phyloP scores from a whole-genome alignment of 2,329 filamentous ascomycete species.

The Chalaropsis ovoidea region DNA sequence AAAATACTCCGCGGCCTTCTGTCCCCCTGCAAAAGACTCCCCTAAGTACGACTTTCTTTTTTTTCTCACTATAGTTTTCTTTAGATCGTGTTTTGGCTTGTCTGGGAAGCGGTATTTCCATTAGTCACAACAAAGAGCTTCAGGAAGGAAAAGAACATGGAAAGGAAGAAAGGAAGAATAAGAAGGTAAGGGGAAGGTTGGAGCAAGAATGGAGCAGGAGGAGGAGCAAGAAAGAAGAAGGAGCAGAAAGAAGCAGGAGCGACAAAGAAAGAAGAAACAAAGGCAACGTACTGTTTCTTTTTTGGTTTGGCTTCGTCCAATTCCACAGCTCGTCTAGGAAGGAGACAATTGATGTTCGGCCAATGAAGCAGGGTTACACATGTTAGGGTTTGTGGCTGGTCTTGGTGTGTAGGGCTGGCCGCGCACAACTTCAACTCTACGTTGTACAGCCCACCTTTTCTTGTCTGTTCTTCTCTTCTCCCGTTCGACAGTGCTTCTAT shows the following conservation, averaged over 20 bases:
- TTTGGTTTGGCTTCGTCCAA: neutral
- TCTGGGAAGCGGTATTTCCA: neutral
- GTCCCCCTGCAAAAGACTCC: neutral
- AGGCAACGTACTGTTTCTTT: neutral
- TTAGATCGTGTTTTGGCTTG: neutral
- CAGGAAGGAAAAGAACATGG: neutral
- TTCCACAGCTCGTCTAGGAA: no score
- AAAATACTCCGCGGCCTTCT: neutral
- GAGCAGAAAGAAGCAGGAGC: neutral
- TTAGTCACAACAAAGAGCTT: neutral
- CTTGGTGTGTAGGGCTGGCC: no score
- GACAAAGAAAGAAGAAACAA: neutral
- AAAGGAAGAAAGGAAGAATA: neutral
- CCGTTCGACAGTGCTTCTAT: no score
- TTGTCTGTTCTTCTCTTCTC: no score
- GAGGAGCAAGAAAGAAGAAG: neutral
- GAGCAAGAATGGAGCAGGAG: neutral
- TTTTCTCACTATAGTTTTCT: neutral
- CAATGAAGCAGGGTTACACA: no score
- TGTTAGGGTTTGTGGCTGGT: no score
- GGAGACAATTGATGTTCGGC: no score
- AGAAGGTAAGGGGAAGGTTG: neutral
- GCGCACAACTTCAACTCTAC: no score
- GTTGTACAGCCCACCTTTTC: no score
- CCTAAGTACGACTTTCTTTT: neutral